These are phyloP conservation scores for Curvularia sp. DNA, from an alignment of 2,329 filamentous ascomycete genomes.

Conservation along the genomic window DNA sequence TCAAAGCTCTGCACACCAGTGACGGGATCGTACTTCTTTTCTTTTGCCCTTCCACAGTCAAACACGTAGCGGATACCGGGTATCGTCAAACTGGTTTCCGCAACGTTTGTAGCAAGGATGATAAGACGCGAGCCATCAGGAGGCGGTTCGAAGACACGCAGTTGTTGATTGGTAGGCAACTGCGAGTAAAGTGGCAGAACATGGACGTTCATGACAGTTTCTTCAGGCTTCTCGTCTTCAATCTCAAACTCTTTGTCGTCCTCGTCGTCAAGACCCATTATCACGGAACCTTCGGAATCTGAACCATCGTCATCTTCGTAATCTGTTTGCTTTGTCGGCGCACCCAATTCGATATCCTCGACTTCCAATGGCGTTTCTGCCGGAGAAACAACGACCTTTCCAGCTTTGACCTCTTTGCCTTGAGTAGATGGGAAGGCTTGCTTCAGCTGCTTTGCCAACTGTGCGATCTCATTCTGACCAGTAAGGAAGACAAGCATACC, in stretches of 20 bases:
- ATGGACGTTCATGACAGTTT: constrained; percentile 73
- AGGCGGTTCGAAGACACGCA: constrained; percentile 84
- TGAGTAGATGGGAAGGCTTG: constrained; percentile 66
- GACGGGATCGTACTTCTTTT: constrained; percentile 83
- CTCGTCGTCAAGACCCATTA: constrained; percentile 66
- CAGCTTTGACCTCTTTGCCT: constrained; percentile 58
- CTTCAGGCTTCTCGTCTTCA: constrained; percentile 67
- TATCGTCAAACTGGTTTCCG: constrained; percentile 96
- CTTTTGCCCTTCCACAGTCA: constrained; percentile 90
- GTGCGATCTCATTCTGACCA: constrained; percentile 87
- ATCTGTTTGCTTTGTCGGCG: constrained; percentile 44
- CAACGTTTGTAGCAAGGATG: constrained; percentile 93
- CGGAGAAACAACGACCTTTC: constrained; percentile 76
- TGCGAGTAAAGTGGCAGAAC: constrained; percentile 94
- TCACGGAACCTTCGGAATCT: constrained; percentile 64
- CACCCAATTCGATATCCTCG: constrained; percentile 84
- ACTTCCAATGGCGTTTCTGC: constrained; percentile 80
- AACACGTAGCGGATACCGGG: constrained; percentile 96
- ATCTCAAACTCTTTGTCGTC: constrained; percentile 70
- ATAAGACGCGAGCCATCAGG: constrained; percentile 85
- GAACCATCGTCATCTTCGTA: constrained; percentile 57
- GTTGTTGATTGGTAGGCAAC: constrained; percentile 86
- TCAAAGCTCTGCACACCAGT: constrained; percentile 96
- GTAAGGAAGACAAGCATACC: constrained; percentile 95
- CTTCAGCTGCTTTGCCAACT: constrained; percentile 80